Conservation (phyloP, 2,329 filamentous ascomycete genomes). For the Ophiostoma sp. region DNA sequence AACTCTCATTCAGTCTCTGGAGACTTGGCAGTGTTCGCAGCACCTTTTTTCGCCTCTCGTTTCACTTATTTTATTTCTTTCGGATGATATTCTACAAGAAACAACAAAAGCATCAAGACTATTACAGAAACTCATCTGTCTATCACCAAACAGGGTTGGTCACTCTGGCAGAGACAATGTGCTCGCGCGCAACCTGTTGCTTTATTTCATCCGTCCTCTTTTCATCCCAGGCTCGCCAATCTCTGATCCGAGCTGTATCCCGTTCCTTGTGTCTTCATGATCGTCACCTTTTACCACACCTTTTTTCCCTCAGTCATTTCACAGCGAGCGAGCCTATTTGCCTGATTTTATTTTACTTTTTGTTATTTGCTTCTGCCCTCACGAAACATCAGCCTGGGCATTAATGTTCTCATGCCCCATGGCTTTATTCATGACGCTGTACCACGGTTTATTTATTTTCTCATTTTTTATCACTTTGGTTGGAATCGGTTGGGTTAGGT, state of each 20-base stretch:
- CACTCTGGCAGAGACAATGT: slow-evolving; percentile 9
- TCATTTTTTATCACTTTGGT: neutral
- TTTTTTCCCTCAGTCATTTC: neutral
- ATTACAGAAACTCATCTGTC: neutral
- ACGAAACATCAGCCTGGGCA: slow-evolving; percentile 7
- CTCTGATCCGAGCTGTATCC: neutral
- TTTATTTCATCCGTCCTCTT: neutral
- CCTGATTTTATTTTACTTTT: neutral
- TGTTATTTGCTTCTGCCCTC: neutral
- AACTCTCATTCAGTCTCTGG: slow-evolving; percentile 10
- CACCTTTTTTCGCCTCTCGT: neutral
- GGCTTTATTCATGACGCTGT: slow-evolving; percentile 20
- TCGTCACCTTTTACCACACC: slow-evolving; percentile 3
- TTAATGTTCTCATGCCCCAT: slow-evolving; percentile 4
- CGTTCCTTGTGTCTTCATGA: neutral
- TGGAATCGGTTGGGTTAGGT: slow-evolving; percentile 12
- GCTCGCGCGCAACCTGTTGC: neutral
- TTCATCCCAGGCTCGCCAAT: neutral
- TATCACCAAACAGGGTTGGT: neutral
- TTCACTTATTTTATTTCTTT: neutral
- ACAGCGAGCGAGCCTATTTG: slow-evolving; percentile 15
- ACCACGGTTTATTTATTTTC: slow-evolving; percentile 18
- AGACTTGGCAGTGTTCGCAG: slow-evolving; percentile 6
- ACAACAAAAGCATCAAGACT: slow-evolving; percentile 6
- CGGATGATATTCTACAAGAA: neutral